Evolutionary conservation across 345 rosid genomes (phyloP).

Genomic region (Kandelia obovata): DNA sequence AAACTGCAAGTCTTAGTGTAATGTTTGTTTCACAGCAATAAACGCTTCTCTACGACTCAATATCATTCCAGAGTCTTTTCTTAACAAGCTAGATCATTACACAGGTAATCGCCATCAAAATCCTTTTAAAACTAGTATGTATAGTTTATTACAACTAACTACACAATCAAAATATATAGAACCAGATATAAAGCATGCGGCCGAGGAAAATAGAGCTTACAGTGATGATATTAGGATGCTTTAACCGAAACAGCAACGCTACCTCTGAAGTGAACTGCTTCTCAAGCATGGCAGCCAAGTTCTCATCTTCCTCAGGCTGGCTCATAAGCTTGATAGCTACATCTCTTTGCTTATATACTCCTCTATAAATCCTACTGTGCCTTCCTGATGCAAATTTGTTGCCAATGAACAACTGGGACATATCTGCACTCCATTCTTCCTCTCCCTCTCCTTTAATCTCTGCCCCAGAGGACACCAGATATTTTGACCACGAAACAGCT

Average conservation of each 20-base stretch:
- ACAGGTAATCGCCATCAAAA: too few relatives aligned
- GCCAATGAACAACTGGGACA: slow-evolving; percentile 71
- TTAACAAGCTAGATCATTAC: too few relatives aligned
- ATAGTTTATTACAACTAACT: too few relatives aligned
- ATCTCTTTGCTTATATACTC: slow-evolving; percentile 62
- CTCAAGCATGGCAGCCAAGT: slow-evolving; percentile 55
- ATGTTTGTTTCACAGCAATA: slow-evolving; percentile 10
- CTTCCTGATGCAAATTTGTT: slow-evolving; percentile 69
- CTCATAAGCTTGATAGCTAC: slow-evolving; percentile 78
- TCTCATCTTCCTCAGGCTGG: slow-evolving; percentile 75
- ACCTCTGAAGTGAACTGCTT: slow-evolving; percentile 70
- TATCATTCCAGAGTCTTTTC: too few relatives aligned
- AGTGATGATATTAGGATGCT: slow-evolving; percentile 62
- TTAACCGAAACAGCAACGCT: slow-evolving; percentile 52
- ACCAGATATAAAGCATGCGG: background rate
- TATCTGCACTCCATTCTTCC: slow-evolving; percentile 74
- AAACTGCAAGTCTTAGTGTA: background rate
- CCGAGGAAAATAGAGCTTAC: slow-evolving; percentile 35
- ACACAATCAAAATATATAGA: too few relatives aligned
- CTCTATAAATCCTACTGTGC: slow-evolving; percentile 79
- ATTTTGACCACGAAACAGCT: slow-evolving; percentile 79
- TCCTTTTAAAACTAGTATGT: too few relatives aligned
- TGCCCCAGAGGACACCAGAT: slow-evolving; percentile 70
- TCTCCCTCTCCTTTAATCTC: slow-evolving; percentile 71
- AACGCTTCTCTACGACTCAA: background rate